Conservation (phyloP, 192 early-diverging fungal species). For the Umbelopsis sp. region DNA sequence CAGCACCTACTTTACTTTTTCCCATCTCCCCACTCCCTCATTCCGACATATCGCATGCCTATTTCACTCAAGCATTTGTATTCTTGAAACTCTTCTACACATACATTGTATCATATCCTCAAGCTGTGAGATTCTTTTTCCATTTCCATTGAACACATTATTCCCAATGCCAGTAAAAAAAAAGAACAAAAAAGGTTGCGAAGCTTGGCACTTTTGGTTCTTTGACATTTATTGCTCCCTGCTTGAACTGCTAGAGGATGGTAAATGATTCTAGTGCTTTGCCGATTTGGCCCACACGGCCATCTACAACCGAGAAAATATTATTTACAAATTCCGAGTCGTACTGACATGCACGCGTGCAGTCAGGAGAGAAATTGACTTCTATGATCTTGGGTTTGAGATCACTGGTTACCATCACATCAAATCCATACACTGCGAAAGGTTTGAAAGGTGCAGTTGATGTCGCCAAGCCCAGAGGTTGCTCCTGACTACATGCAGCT, state of each 20-base stretch:
- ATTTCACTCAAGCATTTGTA: conserved; percentile 1
- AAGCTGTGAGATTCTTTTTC: too few species aligned
- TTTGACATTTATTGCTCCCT: background rate
- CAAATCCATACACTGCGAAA: conserved; percentile 50
- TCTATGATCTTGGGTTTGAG: conserved; percentile 45
- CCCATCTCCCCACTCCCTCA: background rate
- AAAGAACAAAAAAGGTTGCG: too few species aligned
- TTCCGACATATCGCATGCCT: background rate
- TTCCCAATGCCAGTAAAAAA: too few species aligned
- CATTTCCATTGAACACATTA: too few species aligned
- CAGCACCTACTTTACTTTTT: background rate
- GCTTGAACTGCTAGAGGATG: conserved; percentile 30
- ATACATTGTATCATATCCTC: conserved; percentile 6
- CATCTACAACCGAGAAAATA: conserved; percentile 49
- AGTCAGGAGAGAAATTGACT: conserved; percentile 50
- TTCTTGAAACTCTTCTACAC: background rate
- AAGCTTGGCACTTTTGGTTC: background rate
- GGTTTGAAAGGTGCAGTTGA: conserved; percentile 30
- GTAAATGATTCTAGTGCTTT: conserved; percentile 46
- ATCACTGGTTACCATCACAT: conserved; percentile 48
- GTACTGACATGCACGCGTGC: conserved; percentile 48
- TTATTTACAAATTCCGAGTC: conserved; percentile 52
- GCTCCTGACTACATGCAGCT: conserved; percentile 48
- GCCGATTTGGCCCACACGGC: conserved; percentile 39
- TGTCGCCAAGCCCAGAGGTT: conserved; percentile 37